Evolutionary conservation across 108 stramenopile species (phyloP).

Genomic region (Skeletonema grethae): DNA sequence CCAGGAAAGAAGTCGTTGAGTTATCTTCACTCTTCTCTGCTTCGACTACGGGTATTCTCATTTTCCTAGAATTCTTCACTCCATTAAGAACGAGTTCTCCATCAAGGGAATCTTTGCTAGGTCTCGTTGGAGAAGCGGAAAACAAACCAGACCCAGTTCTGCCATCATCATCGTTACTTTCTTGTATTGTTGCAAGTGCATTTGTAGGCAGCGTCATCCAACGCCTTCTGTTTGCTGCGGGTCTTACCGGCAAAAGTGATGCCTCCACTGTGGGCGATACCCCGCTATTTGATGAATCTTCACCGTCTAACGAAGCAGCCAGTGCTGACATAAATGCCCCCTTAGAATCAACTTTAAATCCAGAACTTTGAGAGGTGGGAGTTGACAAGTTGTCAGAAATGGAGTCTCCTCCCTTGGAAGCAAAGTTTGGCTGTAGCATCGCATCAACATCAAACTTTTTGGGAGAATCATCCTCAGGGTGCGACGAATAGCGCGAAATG

Average conservation of each 20-base stretch:
- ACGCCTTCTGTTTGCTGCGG: slow-evolving; percentile 49
- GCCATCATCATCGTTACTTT: slow-evolving; percentile 58
- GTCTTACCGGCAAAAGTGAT: slow-evolving; percentile 11
- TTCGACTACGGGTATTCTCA: slow-evolving; percentile 68
- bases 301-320: slow-evolving; percentile 52
- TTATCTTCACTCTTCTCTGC: slow-evolving; percentile 20
- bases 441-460: slow-evolving; percentile 45
- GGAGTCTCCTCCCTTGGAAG: not conserved
- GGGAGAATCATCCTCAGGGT: slow-evolving; percentile 25
- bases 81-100: slow-evolving; percentile 57
- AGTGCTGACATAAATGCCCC: slow-evolving; percentile 73
- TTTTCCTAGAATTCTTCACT: slow-evolving; percentile 55
- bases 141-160: slow-evolving; percentile 7
- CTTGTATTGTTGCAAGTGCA: slow-evolving; percentile 78
- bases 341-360: slow-evolving; percentile 62
- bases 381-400: not conserved
- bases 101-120: slow-evolving; percentile 42
- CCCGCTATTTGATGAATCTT: slow-evolving; percentile 8
- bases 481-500: slow-evolving; percentile 42
- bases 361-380: slow-evolving; percentile 33
- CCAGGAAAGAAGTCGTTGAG: slow-evolving; percentile 22
- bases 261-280: slow-evolving; percentile 4
- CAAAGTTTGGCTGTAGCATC: slow-evolving; percentile 29
- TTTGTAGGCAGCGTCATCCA: slow-evolving; percentile 75
- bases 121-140: not conserved